Evolutionary conservation across 345 rosid genomes (phyloP).

Genomic region (Pseudoturritis turrita): DNA sequence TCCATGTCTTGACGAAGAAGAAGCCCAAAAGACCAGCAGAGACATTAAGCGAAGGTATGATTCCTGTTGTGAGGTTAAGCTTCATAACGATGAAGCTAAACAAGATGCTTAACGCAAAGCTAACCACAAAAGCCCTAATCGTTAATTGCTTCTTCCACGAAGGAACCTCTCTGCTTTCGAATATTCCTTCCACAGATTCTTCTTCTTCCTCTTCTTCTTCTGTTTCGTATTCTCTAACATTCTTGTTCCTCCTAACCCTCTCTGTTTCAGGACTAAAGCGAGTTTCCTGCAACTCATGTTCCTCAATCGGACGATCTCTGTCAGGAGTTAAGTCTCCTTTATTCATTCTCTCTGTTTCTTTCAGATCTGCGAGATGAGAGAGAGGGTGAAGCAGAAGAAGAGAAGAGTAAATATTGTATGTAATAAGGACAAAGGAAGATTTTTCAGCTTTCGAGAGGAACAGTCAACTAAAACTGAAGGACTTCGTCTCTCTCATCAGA

Average conservation of each 20-base stretch:
- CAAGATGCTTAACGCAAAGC: slow-evolving; percentile 46
- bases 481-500: slow-evolving; percentile 11
- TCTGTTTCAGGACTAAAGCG: slow-evolving; percentile 12
- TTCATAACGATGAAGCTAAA: slow-evolving; percentile 67
- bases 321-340: slow-evolving; percentile 22
- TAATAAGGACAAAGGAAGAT: slow-evolving; percentile 13
- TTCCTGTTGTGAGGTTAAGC: slow-evolving; percentile 64
- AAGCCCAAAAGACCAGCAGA: slow-evolving; percentile 71
- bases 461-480: slow-evolving; percentile 21
- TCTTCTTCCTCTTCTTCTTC: neutral
- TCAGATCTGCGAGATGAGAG: slow-evolving; percentile 17
- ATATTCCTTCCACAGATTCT: slow-evolving; percentile 45
- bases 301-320: slow-evolving; percentile 19
- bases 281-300: slow-evolving; percentile 33
- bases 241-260: slow-evolving; percentile 1
- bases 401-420: neutral
- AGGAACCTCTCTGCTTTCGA: slow-evolving; percentile 45
- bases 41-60: slow-evolving; percentile 71
- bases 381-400: slow-evolving; percentile 3
- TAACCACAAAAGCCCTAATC: slow-evolving; percentile 53
- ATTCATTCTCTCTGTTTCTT: slow-evolving; percentile 18
- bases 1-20: slow-evolving; percentile 62
- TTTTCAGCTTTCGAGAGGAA: slow-evolving; percentile 8
- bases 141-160: slow-evolving; percentile 62
- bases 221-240: slow-evolving; percentile 14